Percentiles rank a stretch among this genome's conserved stretches.
phyloP scores from a whole-genome alignment of 139 green algal species.

The Diplosphaera chodatii region DNA sequence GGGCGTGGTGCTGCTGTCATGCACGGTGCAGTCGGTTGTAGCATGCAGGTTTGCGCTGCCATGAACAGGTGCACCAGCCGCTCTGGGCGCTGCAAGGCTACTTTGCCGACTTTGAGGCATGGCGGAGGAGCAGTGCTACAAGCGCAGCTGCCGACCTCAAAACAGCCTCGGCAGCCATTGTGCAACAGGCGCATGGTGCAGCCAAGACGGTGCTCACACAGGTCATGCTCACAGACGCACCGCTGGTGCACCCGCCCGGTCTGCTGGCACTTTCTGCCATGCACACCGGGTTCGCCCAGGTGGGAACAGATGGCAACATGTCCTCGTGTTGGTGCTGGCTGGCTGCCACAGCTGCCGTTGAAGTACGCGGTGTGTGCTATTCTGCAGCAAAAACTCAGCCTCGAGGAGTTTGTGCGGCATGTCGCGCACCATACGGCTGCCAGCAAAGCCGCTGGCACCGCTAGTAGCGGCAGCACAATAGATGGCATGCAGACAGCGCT shows the following conservation, averaged over 20 bases:
- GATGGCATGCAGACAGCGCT: neutral
- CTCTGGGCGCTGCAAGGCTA: neutral
- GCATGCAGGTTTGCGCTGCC: too few species aligned
- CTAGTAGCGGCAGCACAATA: too few species aligned
- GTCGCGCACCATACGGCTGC: neutral
- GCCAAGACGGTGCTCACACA: conserved; percentile 39
- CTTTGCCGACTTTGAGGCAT: neutral
- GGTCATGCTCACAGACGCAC: conserved; percentile 70
- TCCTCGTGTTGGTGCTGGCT: too few species aligned
- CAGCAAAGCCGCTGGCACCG: too few species aligned
- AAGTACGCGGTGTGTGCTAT: too few species aligned
- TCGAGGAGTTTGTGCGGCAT: neutral
- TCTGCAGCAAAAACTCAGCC: neutral
- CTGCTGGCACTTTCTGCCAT: conserved; percentile 47
- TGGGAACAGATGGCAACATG: too few species aligned
- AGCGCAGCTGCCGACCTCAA: neutral
- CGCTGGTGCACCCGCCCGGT: conserved; percentile 59
- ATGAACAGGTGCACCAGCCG: neutral
- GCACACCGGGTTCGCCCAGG: conserved; percentile 32
- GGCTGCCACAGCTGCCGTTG: too few species aligned
- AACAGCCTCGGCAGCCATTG: neutral
- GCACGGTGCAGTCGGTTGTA: too few species aligned
- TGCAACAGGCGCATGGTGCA: conserved; percentile 4
- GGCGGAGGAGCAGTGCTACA: neutral
- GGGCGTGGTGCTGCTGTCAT: too few species aligned